Conservation (phyloP, 164 flowering plant species). For the Dillenia turbinata region DNA sequence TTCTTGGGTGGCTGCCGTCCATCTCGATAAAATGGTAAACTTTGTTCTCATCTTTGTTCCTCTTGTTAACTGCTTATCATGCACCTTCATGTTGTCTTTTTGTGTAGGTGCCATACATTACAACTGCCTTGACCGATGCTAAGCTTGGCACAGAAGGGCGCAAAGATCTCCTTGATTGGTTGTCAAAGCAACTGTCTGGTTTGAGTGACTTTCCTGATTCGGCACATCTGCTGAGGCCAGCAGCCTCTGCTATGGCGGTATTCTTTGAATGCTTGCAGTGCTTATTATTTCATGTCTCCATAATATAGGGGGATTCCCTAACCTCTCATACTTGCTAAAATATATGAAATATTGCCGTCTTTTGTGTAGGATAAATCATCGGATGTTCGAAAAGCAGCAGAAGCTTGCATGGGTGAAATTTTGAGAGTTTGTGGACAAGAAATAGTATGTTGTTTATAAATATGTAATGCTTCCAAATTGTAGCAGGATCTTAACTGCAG, state of each 20-base stretch:
- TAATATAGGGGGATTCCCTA: background rate
- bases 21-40: slow-evolving; percentile 93
- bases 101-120: slow-evolving; percentile 76
- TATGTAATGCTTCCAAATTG: too few species aligned
- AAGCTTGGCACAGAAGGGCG: slow-evolving; percentile 97
- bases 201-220: slow-evolving; percentile 71
- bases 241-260: slow-evolving; percentile 79
- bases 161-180: slow-evolving; percentile 95
- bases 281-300: background rate
- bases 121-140: slow-evolving; percentile 61
- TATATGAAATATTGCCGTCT: too few species aligned
- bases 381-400: slow-evolving; percentile 99
- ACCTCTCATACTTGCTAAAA: too few species aligned
- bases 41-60: background rate
- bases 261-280: background rate
- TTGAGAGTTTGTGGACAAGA: slow-evolving; percentile 83
- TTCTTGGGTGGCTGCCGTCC: slow-evolving; percentile 88
- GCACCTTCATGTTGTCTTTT: slow-evolving; percentile 3
- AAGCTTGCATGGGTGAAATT: slow-evolving; percentile 73
- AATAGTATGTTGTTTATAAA: slow-evolving; percentile 32
- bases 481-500: too few species aligned
- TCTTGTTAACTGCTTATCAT: background rate
- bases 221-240: slow-evolving; percentile 68
- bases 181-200: slow-evolving; percentile 76
- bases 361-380: slow-evolving; percentile 79